Conservation (phyloP, 2,329 filamentous ascomycete genomes). For the Ascochyta viciae-villosae region DNA sequence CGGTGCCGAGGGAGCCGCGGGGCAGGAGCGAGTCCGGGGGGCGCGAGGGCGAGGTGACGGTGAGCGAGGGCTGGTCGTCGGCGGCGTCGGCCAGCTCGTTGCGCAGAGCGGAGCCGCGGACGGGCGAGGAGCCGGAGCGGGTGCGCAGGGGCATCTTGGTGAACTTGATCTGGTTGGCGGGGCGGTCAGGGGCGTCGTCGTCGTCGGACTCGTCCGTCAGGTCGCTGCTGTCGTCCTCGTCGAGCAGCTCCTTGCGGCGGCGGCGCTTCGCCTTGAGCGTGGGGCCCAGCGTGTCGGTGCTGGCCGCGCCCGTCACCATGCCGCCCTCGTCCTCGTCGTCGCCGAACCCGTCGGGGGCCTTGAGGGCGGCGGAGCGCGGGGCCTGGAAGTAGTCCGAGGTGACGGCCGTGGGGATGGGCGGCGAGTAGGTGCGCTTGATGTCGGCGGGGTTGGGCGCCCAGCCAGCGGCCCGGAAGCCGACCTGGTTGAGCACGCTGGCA, state of each 20-base stretch:
- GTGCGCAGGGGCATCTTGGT: conserved; percentile 90
- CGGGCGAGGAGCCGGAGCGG: conserved; percentile 87
- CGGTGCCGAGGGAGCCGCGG: conserved; percentile 73
- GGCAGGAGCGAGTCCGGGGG: conserved; percentile 58
- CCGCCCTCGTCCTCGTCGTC: conserved; percentile 75
- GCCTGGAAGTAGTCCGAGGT: conserved; percentile 86
- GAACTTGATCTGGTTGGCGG: conserved; percentile 92
- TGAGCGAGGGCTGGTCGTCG: conserved; percentile 58
- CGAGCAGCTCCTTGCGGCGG: conserved; percentile 74
- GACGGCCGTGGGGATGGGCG: conserved; percentile 82
- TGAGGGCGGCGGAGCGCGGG: conserved; percentile 64
- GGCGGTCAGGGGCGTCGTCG: conserved; percentile 67
- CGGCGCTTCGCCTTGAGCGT: conserved; percentile 69
- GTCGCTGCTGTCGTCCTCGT: conserved; percentile 86
- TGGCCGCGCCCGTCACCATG: conserved; percentile 71
- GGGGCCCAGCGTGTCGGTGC: conserved; percentile 72
- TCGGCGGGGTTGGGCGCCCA: conserved; percentile 78
- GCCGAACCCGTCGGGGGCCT: conserved; percentile 63
- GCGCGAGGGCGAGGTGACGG: conserved; percentile 63
- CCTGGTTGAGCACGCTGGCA: conserved; percentile 78
- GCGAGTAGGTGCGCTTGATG: conserved; percentile 83
- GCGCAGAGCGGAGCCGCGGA: conserved; percentile 58
- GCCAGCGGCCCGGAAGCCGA: conserved; percentile 81
- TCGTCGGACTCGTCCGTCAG: conserved; percentile 85
- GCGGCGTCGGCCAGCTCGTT: conserved; percentile 59